A percentile compares a stretch with the other conserved stretches of the same genome.
Conservation (phyloP, 2,329 filamentous ascomycete species). For the Tolypocladium ovalisporum region DNA sequence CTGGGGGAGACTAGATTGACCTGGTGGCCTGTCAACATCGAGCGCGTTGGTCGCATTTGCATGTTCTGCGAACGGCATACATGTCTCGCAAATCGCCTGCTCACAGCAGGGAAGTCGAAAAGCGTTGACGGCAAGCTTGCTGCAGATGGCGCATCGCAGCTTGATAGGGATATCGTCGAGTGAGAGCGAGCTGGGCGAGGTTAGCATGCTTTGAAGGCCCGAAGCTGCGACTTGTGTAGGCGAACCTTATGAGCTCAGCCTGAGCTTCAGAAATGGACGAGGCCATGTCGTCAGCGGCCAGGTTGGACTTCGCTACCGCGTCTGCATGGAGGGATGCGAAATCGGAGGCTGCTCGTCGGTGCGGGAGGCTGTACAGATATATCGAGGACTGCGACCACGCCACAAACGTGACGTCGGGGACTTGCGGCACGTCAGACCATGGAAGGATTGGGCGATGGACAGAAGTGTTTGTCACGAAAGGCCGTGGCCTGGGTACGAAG, state of each 20-base stretch:
- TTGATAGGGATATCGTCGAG: conserved; percentile 90
- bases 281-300: conserved; percentile 20
- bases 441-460: not conserved
- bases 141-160: conserved; percentile 88
- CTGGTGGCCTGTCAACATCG: conserved; percentile 25
- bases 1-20: conserved; percentile 63
- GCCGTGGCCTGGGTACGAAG: not conserved
- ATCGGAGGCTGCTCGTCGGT: not conserved
- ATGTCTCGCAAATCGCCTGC: conserved; percentile 83
- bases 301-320: conserved; percentile 3
- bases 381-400: conserved; percentile 1
- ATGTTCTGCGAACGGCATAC: conserved; percentile 32
- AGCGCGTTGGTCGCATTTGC: not conserved
- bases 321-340: conserved; percentile 5
- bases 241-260: conserved; percentile 47
- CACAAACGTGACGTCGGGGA: conserved; percentile 5
- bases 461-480: not conserved
- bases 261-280: conserved; percentile 35
- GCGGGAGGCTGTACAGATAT: not conserved
- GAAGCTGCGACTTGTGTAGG: not conserved
- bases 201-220: not conserved
- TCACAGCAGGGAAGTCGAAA: conserved; percentile 92
- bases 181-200: conserved; percentile 51
- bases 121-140: conserved; percentile 79
- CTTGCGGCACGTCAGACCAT: conserved; percentile 5